Evolutionary conservation across 495 filamentous ascomycete species (phyloP), one percentile per base, ranked within the genome.

Genomic region (Podospora didyma): DNA sequence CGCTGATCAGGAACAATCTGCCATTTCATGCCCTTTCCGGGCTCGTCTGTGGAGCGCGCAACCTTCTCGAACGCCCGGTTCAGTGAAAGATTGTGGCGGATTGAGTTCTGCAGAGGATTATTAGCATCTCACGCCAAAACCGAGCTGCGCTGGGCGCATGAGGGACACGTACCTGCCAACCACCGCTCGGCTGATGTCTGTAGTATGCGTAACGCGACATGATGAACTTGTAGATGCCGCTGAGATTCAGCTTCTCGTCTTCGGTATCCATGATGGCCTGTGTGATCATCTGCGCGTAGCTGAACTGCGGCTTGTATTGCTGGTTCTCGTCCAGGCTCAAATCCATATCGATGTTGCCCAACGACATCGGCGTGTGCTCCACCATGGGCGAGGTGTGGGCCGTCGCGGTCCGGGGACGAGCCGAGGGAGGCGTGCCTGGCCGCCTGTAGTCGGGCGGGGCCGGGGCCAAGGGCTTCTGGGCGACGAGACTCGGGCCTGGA

Each of bases 1-100:
- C 88, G 86, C 42, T 85, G 75, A 51, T 92, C 89, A 1, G 85
- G 81, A 2, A 89, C 85, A 65, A 98, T 88, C 70, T 88, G 85
- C 94, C 94, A 98, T 67, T 97, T 96, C 92, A 96, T 96, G 22
- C 94, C 94, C 73, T 98, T 98, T 2, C 94, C 94, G 2, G 94
- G 94, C 66, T 98, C 95, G 62, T 98, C 89, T 0, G 91, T 94
- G 5, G 88, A 82, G 35, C 94, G 86, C 22, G 95, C 87, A 5
- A 96, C 87, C 69, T 97, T 97, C 59, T 88, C 83, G 69, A 98
- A 98, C 0, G 85, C 82, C 70, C 96, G 93, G 65, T 95, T 96
- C 48, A 98, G 70, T 2, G 95, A 97, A 19, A 98, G 72, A 61
- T 97, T 97, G 61, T 98, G 94, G 2, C 94, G 86, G 61, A 98